Conservation (phyloP, 306 rosid genomes). For the Sicyos edulis region DNA sequence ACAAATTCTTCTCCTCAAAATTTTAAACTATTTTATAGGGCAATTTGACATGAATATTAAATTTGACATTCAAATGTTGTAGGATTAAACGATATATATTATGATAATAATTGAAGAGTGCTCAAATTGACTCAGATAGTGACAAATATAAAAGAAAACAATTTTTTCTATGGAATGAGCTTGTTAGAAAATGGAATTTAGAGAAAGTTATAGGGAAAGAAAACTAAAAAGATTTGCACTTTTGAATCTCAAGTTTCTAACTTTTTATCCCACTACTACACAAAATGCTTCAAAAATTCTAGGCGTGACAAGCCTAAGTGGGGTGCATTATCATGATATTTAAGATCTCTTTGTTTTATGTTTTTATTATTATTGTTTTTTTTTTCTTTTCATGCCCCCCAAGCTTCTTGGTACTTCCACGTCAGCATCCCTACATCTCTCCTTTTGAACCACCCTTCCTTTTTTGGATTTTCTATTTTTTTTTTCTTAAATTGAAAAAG, state of each 20-base stretch:
- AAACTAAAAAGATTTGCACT: background rate
- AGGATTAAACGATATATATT: too few species aligned
- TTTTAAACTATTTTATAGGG: too few species aligned
- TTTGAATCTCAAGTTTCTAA: background rate
- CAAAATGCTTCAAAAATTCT: constrained; percentile 16
- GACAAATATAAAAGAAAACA: too few species aligned
- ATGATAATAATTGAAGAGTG: too few species aligned
- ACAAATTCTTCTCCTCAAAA: too few species aligned
- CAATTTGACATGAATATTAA: too few species aligned
- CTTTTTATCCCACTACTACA: background rate
- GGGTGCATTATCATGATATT: constrained; percentile 23
- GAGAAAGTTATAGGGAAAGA: background rate
- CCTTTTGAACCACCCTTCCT: background rate
- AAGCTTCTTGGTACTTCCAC: constrained; percentile 23
- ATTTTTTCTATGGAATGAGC: too few species aligned
- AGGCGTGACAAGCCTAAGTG: constrained; percentile 24
- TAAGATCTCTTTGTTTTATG: background rate
- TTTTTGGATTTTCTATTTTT: background rate
- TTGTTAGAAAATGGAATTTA: background rate
- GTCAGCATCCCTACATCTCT: constrained; percentile 20
- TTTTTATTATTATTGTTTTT: background rate
- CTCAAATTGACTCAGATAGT: too few species aligned
- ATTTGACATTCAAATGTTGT: too few species aligned
- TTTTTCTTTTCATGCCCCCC: background rate
- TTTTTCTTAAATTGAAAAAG: too few species aligned